Percentiles rank a stretch among this genome's conserved stretches.
Evolutionary conservation across 1,139 yeast genomes (phyloP).

Genomic region (Geotrichum reessii): DNA sequence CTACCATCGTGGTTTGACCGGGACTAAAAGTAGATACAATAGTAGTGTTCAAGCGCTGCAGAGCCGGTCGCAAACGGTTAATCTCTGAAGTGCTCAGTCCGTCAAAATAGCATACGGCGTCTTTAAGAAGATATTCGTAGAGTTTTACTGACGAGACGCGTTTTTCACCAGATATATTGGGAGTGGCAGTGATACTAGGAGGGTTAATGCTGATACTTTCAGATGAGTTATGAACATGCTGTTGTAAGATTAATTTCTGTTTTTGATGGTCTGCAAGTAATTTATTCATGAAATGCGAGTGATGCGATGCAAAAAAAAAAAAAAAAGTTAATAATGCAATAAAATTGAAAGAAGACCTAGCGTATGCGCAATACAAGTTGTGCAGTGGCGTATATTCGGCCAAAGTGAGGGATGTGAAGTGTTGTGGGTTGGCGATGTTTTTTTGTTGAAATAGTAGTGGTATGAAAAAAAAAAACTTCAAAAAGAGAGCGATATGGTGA

Average conservation of each 20-base stretch:
- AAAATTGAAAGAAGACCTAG: neutral
- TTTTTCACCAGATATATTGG: conserved; percentile 22
- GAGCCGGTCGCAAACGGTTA: neutral
- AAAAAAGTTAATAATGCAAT: neutral
- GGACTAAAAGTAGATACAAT: neutral
- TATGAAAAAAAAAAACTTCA: too few species aligned
- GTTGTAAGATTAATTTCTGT: neutral
- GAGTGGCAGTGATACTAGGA: neutral
- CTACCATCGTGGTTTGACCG: neutral
- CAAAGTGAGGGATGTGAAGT: too few species aligned
- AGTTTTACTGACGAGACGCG: conserved; percentile 29
- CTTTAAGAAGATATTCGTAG: neutral
- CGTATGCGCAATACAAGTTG: neutral
- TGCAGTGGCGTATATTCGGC: neutral
- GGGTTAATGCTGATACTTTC: neutral
- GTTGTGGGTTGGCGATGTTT: neutral
- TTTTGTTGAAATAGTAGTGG: too few species aligned
- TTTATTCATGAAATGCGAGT: conserved; percentile 2
- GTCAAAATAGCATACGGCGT: neutral
- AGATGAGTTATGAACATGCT: neutral
- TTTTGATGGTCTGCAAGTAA: neutral
- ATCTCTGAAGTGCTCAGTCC: neutral
- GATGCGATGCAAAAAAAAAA: neutral
- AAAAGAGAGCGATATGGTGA: too few species aligned
- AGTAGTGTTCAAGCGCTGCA: neutral